Evolutionary conservation across 257 asterid species (phyloP).

Genomic region (Scutellaria barbata): DNA sequence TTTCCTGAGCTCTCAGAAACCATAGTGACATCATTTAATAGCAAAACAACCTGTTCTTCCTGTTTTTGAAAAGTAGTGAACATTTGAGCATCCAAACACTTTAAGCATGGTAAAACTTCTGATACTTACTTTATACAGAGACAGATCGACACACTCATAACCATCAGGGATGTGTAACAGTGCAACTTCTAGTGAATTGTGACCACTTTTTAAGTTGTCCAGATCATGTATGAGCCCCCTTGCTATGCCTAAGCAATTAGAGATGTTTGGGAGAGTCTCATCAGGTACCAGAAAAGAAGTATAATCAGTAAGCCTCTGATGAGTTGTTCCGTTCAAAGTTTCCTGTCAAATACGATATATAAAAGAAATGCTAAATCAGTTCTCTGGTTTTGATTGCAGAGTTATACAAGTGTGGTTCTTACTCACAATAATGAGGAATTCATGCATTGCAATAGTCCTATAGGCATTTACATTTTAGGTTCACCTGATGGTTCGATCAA

Average conservation of each 20-base stretch:
- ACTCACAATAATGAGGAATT: constrained; percentile 24
- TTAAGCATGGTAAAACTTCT: constrained; percentile 13
- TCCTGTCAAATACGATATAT: constrained; percentile 50
- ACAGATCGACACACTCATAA: constrained; percentile 77
- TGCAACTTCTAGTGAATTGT: constrained; percentile 60
- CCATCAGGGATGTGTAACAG: constrained; percentile 79
- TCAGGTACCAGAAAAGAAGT: constrained; percentile 79
- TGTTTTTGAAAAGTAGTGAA: constrained; percentile 48
- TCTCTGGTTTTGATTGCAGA: not conserved
- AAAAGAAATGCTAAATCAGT: constrained; percentile 21
- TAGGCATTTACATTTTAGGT: not conserved
- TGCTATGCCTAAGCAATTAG: constrained; percentile 78
- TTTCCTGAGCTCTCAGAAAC: constrained; percentile 75
- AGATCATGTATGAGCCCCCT: constrained; percentile 64
- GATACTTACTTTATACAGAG: constrained; percentile 71
- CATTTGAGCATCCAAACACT: constrained; percentile 36
- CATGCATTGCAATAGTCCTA: not conserved
- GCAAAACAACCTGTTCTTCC: constrained; percentile 81
- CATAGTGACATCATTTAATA: constrained; percentile 60
- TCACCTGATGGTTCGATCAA: constrained; percentile 7
- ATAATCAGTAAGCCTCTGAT: constrained; percentile 62
- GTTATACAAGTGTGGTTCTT: constrained; percentile 11
- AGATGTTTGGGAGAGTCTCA: constrained; percentile 50
- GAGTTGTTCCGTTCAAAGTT: constrained; percentile 45
- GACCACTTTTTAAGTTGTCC: constrained; percentile 49